Evolutionary conservation across 257 asterid species (phyloP).

Genomic region (Salvia splendens): DNA sequence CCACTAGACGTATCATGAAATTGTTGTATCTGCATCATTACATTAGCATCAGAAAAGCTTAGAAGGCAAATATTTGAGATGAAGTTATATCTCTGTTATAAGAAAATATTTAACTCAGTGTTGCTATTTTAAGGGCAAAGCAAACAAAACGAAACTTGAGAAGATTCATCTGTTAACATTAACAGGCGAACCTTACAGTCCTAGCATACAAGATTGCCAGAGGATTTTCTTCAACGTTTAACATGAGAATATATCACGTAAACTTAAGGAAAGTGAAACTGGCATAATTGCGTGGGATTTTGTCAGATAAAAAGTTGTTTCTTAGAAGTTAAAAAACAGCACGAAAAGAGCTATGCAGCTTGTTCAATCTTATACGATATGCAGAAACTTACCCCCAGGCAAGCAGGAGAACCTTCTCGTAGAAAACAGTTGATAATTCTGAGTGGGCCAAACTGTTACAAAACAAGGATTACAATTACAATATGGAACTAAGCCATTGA

Average conservation of each 20-base stretch:
- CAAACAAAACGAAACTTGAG: not conserved
- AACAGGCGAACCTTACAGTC: not conserved
- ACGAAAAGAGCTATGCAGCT: slow-evolving; percentile 15
- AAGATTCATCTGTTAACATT: not conserved
- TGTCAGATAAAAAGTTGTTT: too few relatives aligned
- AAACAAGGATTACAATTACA: slow-evolving; percentile 23
- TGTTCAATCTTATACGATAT: slow-evolving; percentile 23
- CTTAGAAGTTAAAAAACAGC: too few relatives aligned
- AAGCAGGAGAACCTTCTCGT: slow-evolving; percentile 89
- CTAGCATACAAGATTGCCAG: not conserved
- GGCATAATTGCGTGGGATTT: not conserved
- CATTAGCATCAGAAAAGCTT: not conserved
- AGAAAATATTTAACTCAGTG: not conserved
- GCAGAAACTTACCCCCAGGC: slow-evolving; percentile 85
- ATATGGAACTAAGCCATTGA: slow-evolving; percentile 26
- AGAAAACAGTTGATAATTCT: slow-evolving; percentile 95
- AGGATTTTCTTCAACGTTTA: not conserved
- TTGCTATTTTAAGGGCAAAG: not conserved
- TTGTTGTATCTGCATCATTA: slow-evolving; percentile 68
- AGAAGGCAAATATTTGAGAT: not conserved
- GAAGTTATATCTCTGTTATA: not conserved
- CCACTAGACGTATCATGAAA: slow-evolving; percentile 61
- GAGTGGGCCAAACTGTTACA: slow-evolving; percentile 91
- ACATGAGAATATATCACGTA: not conserved
- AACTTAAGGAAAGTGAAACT: too few relatives aligned